These are phyloP conservation scores for Umbelopsis vinacea DNA, from an alignment of 192 early-diverging fungal species.

Conservation along the genomic window DNA sequence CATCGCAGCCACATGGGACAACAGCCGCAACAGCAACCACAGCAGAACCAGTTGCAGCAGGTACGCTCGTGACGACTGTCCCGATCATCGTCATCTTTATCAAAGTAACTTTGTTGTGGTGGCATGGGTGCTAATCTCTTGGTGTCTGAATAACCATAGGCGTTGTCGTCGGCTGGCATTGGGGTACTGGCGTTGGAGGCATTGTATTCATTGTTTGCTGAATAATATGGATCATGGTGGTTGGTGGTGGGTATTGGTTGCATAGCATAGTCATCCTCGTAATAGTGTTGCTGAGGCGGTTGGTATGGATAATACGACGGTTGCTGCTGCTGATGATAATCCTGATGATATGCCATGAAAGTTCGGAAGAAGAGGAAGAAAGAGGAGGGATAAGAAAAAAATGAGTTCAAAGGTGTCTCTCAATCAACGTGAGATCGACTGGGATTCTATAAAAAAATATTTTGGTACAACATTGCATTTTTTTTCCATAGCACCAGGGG, in stretches of 20 bases:
- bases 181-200: background rate
- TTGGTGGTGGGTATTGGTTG: background rate
- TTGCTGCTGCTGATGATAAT: background rate
- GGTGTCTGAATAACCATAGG: background rate
- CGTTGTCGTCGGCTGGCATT: background rate
- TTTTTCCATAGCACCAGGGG: background rate
- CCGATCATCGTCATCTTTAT: slow-evolving; percentile 6
- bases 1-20: slow-evolving; percentile 34
- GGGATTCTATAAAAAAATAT: background rate
- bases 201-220: slow-evolving; percentile 1
- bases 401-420: too few species aligned
- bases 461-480: slow-evolving; percentile 1
- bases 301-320: background rate
- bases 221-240: background rate
- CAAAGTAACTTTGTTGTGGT: background rate
- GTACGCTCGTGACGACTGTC: background rate
- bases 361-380: background rate
- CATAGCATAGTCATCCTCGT: slow-evolving; percentile 12
- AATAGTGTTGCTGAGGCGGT: background rate
- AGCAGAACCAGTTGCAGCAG: slow-evolving; percentile 26
- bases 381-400: slow-evolving; percentile 9
- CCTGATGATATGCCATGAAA: slow-evolving; percentile 11
- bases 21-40: slow-evolving; percentile 33
- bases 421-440: slow-evolving; percentile 16
- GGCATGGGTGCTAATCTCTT: background rate